Base-by-base conservation (phyloP, 2,329 filamentous ascomycete species). In the Venturiaceae sp. region DNA sequence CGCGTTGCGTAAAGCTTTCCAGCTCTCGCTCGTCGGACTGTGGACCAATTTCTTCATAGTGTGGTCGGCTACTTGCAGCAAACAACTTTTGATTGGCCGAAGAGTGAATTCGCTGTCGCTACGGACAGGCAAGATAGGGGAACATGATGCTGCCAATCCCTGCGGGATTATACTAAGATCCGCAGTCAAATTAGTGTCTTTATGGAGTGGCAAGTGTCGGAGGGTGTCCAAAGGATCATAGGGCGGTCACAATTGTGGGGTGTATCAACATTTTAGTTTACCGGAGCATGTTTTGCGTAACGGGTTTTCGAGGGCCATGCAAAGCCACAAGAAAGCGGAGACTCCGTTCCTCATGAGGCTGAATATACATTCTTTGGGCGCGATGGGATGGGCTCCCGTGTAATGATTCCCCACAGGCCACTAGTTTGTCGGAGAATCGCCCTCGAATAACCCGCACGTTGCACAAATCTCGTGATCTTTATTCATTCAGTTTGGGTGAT, bases 61-160 rank as follows among this genome's bases (percentile, higher is more conserved):
- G n/a, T n/a, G 21, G 52, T 32, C 52, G 52, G 52, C 6, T 36
- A 53, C 28, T 37, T 53, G 52, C 52, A 53, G 52, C 32, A 53
- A n/a, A 53, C 34, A 5, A 16, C 0, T 2, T 37, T 28, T 34
- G 32, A 23, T 34, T 36, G 30, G 32, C 23, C 23, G 52, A 28
- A 5, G 19, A 6, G 34, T 4, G 32, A 23, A 34, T 34, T 53
- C 9, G 32, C 30, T 30, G 52, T 37, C 23, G 32, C n/a, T 13
- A 30, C 34, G 52, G 14, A 37, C 3, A 1, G 34, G 52, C 32
- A 21, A 34, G 19, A 28, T 23, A 36, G 19, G 30, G 6, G 16
- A n/a, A 8, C 23, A 5, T 23, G 3, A 34, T 37, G 32, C 21
- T n/a, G 23, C 23, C 32, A 36, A 23, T 23, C 23, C 52, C 23